Evolutionary conservation across 495 filamentous ascomycete species (phyloP).

Genomic region (Cercophora samala): DNA sequence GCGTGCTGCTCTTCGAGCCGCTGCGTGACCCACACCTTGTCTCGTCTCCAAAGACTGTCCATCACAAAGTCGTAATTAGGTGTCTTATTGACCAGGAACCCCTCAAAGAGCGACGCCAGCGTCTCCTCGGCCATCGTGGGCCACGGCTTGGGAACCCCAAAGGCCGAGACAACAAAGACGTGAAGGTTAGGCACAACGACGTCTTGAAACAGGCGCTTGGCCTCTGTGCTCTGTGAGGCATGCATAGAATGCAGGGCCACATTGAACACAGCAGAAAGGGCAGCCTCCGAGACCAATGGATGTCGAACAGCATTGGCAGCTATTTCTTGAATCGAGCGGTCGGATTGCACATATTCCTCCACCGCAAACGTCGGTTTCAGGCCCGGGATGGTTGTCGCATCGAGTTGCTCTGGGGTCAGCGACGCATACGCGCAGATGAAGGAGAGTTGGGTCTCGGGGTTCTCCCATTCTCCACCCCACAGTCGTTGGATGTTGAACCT

Average conservation of each 20-base stretch:
- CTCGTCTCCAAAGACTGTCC: slow-evolving; percentile 82
- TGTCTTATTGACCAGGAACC: slow-evolving; percentile 44
- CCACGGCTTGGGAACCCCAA: slow-evolving; percentile 58
- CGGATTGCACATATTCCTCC: slow-evolving; percentile 71
- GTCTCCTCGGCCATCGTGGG: slow-evolving; percentile 54
- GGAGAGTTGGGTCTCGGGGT: slow-evolving; percentile 81
- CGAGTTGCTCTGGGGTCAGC: slow-evolving; percentile 65
- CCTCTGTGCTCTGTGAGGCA: slow-evolving; percentile 62
- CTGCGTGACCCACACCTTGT: slow-evolving; percentile 74
- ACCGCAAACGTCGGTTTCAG: slow-evolving; percentile 72
- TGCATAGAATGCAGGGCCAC: slow-evolving; percentile 65
- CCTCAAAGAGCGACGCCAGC: slow-evolving; percentile 50
- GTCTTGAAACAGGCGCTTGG: slow-evolving; percentile 62
- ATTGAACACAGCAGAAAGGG: slow-evolving; percentile 75
- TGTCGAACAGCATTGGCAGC: slow-evolving; percentile 75
- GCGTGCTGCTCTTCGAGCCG: slow-evolving; percentile 77
- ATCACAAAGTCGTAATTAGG: slow-evolving; percentile 76
- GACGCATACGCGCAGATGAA: slow-evolving; percentile 81
- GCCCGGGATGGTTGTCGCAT: slow-evolving; percentile 76
- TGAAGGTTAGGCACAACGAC: slow-evolving; percentile 66
- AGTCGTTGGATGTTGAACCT: slow-evolving; percentile 71
- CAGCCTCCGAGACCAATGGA: slow-evolving; percentile 83
- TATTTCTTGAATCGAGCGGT: slow-evolving; percentile 63
- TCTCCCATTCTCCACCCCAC: slow-evolving; percentile 88
- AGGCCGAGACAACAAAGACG: slow-evolving; percentile 76